Conservation (phyloP, 306 rosid species). For the Cucumis cinereus region DNA sequence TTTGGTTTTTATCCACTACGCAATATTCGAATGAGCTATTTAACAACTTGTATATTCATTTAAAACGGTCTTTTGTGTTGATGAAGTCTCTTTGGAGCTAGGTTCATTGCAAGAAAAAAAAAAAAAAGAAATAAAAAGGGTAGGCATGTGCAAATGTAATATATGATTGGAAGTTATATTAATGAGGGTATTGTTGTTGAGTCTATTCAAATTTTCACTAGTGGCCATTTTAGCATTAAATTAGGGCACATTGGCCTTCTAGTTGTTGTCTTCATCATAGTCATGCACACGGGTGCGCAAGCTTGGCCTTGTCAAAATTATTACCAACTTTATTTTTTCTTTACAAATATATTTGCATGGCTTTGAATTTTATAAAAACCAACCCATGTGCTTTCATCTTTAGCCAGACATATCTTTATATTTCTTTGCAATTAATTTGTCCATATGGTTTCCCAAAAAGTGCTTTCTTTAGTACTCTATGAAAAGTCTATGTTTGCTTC, state of each 20-base stretch:
- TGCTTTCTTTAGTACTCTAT: not conserved
- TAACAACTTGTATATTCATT: not conserved
- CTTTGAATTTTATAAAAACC: not conserved
- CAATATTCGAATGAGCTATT: not conserved
- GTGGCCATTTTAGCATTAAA: slow-evolving; percentile 2
- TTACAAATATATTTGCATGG: not conserved
- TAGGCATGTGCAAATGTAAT: not conserved
- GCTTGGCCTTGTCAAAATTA: not conserved
- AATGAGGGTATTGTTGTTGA: not conserved
- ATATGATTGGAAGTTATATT: slow-evolving; percentile 1
- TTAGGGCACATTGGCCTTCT: not conserved
- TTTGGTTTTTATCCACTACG: no score
- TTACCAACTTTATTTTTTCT: not conserved
- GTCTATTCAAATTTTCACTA: not conserved
- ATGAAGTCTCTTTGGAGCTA: not conserved
- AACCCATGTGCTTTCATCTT: slow-evolving; percentile 10
- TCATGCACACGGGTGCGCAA: slow-evolving; percentile 7
- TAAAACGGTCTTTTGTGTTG: not conserved
- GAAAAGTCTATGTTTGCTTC: not conserved
- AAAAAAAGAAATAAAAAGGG: not conserved
- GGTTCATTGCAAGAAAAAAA: not conserved
- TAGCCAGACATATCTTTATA: not conserved
- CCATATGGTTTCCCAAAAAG: not conserved
- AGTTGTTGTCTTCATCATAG: not conserved
- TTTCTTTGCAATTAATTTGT: not conserved